Evolutionary conservation across 495 filamentous ascomycete species (phyloP), one percentile per base, ranked within the genome.

Genomic region (Neurospora africana): DNA sequence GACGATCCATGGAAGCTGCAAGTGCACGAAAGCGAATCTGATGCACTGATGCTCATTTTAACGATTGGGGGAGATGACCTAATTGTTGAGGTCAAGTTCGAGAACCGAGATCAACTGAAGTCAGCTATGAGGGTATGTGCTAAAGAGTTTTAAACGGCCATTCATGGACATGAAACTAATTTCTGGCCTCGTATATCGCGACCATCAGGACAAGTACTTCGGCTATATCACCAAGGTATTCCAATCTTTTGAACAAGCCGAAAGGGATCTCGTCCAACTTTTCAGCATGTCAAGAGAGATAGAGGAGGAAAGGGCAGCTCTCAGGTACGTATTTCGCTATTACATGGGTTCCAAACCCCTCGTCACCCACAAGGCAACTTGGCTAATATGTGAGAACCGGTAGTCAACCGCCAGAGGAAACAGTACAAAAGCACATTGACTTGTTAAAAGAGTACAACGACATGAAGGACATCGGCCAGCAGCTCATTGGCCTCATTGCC

Each of bases 391-490:
- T 17, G 13, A 35, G 15, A 67, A 11, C 15, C 21, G 19, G 10
- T 30, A 78, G 76, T n/a, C 77, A 78, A 61, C 72, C 74, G 9
- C 44, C 75, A 13, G 74, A 76, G 17, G 23, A 30, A 27, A 78
- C 74, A 0, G 87, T 93, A 35, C 85, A 89, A 68, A 82, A 78
- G 8, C 91, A 93, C 79, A 93, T 93, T 74, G 82, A 81, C 71
- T 83, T 90, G 2, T 81, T 95, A 8, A 90, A 92, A 76, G 82
- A 89, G 69, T 94, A 94, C 83, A 95, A 95, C 79, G 92, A 93
- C 73, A 89, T 93, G 76, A 87, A 89, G 68, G 92, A 94, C 78
- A 81, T 91, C 3, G 92, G 87, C 0, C 89, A 90, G 77, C 91
- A 91, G 0, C 77, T 95, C 21, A 89, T 93, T 80, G 90, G 91